Evolutionary conservation across 2,329 filamentous ascomycete species (phyloP).

Genomic region (Coniochaeta prunicola): DNA sequence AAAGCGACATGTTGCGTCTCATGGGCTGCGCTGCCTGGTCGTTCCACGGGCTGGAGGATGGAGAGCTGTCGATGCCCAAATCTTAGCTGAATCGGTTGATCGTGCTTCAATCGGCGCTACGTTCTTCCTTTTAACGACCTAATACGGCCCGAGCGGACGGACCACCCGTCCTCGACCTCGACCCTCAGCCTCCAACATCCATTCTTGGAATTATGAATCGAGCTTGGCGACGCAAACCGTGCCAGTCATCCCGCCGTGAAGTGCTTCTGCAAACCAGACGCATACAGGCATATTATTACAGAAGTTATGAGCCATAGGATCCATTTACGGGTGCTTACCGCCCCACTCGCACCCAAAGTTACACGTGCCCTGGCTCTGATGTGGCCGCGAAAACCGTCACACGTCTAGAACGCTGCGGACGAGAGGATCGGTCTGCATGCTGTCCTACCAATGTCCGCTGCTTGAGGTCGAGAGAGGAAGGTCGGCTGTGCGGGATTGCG

Average conservation of each 20-base stretch:
- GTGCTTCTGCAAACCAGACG: too few relatives aligned
- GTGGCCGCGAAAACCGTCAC: neutral
- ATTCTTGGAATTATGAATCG: neutral
- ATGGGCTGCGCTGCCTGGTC: neutral
- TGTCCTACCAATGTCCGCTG: neutral
- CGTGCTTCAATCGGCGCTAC: neutral
- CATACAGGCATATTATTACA: too few relatives aligned
- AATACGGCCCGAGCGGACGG: neutral
- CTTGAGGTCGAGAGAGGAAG: neutral
- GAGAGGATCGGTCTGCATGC: neutral
- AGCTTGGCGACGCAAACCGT: neutral
- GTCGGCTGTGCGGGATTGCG: neutral
- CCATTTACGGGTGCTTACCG: neutral
- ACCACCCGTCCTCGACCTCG: neutral
- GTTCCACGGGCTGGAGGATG: neutral
- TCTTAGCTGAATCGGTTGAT: neutral
- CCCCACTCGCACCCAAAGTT: neutral
- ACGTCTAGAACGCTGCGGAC: neutral
- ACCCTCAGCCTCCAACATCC: neutral
- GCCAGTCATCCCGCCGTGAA: too few relatives aligned
- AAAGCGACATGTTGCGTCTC: neutral
- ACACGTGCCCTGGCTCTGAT: neutral
- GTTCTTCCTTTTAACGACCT: neutral
- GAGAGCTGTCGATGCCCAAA: neutral
- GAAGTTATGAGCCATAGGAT: too few relatives aligned